These are phyloP conservation scores for Dipteronia sinensis DNA, from an alignment of 345 rosid genomes.

Conservation along the genomic window DNA sequence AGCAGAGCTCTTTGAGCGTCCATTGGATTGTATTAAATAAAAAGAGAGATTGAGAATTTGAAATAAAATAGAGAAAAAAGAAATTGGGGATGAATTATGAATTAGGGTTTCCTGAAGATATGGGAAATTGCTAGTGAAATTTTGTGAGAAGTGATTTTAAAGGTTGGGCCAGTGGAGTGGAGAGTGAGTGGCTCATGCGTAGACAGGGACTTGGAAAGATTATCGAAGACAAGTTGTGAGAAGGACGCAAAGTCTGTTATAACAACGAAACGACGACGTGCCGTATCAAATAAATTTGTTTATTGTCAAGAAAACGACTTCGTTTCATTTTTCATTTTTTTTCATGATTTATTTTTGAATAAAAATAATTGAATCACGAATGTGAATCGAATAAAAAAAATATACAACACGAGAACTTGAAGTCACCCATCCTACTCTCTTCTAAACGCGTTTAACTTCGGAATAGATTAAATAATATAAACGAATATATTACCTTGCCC, in stretches of 20 bases:
- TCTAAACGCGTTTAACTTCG: too few relatives aligned
- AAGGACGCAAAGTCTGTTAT: too few relatives aligned
- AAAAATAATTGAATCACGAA: too few relatives aligned
- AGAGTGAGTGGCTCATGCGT: background rate
- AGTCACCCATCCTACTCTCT: too few relatives aligned
- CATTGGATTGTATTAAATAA: slow-evolving; percentile 36
- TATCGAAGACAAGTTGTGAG: too few relatives aligned
- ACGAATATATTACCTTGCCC: too few relatives aligned
- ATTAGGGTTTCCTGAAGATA: background rate
- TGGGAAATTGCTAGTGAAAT: background rate
- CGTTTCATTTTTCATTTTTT: background rate
- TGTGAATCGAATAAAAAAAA: too few relatives aligned
- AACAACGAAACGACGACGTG: background rate
- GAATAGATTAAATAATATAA: too few relatives aligned
- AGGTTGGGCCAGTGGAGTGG: background rate
- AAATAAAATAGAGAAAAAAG: background rate
- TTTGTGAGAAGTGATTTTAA: background rate
- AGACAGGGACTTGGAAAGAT: too few relatives aligned
- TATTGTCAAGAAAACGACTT: background rate
- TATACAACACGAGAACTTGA: too few relatives aligned
- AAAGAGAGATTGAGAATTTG: background rate
- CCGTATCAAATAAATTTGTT: background rate
- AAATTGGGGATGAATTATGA: background rate
- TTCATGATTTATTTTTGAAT: too few relatives aligned
- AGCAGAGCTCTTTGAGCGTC: slow-evolving; percentile 96